These are phyloP conservation scores for Pelargonium fulgidum DNA, from an alignment of 441 rosid genomes.

Conservation along the genomic window DNA sequence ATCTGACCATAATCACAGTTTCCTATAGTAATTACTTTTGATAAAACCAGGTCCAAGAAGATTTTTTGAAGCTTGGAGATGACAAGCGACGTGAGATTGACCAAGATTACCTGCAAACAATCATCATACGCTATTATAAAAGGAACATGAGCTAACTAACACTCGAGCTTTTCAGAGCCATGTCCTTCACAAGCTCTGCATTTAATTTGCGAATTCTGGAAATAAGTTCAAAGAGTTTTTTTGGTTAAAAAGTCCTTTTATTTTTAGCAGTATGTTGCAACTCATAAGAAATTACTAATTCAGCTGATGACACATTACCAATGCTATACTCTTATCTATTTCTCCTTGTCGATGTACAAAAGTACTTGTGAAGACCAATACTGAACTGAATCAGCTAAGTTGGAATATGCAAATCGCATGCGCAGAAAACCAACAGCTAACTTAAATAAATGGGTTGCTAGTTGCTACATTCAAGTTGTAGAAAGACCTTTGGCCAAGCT, in stretches of 20 bases:
- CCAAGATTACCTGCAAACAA: constrained; percentile 23
- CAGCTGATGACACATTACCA: too few relatives aligned
- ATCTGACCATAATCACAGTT: neutral
- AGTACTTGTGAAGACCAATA: too few relatives aligned
- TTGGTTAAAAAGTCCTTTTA: neutral
- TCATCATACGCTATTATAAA: constrained; percentile 14
- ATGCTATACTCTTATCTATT: too few relatives aligned
- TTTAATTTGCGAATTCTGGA: neutral
- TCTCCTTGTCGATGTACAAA: too few relatives aligned
- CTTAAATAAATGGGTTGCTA: too few relatives aligned
- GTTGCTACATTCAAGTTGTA: too few relatives aligned
- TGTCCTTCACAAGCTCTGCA: neutral
- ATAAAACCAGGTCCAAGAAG: constrained; percentile 10
- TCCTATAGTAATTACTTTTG: constrained; percentile 13
- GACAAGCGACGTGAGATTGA: constrained; percentile 17
- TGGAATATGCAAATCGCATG: too few relatives aligned
- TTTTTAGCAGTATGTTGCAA: neutral
- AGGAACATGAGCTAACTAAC: neutral
- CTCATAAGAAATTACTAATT: too few relatives aligned
- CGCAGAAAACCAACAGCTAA: too few relatives aligned
- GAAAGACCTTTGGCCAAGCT: too few relatives aligned
- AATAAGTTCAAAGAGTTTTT: neutral
- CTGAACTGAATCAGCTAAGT: too few relatives aligned
- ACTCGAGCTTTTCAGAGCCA: neutral
- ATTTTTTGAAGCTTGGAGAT: constrained; percentile 13